Evolutionary conservation across 768 basidiomycete species (phyloP), one percentile per base, ranked within the genome.

Genomic region (Terana coerulea): DNA sequence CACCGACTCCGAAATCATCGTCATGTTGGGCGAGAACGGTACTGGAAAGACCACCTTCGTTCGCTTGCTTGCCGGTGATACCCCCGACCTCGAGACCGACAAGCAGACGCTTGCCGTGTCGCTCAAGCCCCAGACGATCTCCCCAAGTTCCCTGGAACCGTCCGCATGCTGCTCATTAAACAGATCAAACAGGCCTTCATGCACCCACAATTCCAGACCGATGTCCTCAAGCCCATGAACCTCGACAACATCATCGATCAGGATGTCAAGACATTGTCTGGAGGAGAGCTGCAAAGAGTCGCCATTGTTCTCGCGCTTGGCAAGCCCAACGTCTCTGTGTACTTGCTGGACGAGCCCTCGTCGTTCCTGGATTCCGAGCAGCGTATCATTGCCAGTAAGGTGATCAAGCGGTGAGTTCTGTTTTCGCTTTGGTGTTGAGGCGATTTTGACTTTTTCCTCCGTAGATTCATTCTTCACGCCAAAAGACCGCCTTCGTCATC

Each of bases 141-240:
- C 94, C 31, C 95, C 40, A 95, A 91, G 70, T 98, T 98, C 83
- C 86, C 88, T 0, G 97, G 97, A 56, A 88, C 86, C n/a, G 97
- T 99, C 33, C 84, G 95, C 62, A 89, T 91, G 89, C 74, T 99
- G 55, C 72, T 99, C 52, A 64, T 99, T 45, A 98, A 97, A 75
- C 84, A 88, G 70, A 97, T 98, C 74, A 95, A 95, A 72, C 76
- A 80, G 19, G 83, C 93, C 26, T 98, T 97, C 72, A 95, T 98
- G 94, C 94, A 97, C 68, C 88, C 95, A n/a, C 97, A 98, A 70
- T 99, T 99, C 87, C 91, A 95, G 69, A 90, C 89, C 35, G 97
- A 98, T 65, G 97, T 98, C 39, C 72, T 98, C 55, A 98, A 98
- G 73, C 95, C 95, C 22, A 98, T 99, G 95, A 91, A 73, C 66